Base-by-base conservation (phyloP, 2,329 filamentous ascomycete species). In the Trichoderma lentiforme region DNA sequence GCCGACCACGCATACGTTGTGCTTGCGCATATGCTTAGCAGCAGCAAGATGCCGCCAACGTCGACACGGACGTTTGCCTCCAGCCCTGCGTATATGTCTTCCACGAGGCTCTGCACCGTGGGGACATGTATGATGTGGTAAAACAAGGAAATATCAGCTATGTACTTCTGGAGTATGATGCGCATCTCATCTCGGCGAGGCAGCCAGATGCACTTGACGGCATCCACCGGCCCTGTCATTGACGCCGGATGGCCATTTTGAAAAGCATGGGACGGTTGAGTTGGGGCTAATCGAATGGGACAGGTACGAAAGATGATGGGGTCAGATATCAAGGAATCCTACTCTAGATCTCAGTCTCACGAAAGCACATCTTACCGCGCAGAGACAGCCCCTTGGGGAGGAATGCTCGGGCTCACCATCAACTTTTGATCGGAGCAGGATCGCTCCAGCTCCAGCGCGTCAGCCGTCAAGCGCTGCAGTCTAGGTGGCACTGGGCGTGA, bases 121-220 rank as follows among this genome's bases (percentile, higher is more conserved):
- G 80, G 79, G 7, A 34, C 72, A 56, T 81, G 80, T 12, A 80
- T 65, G 36, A 81, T 71, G 68, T 81, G 79, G 66, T 81, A 79
- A 67, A 81, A 78, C 60, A 77, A 77, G 21, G 76, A 78, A 64
- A 81, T 74, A 56, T 78, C 76, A 11, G 69, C 68, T 53, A 77
- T 73, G 69, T 81, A 81, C 69, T 80, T 80, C 58, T 78, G 74
- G 9, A 80, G 32, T 32, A 81, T 69, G 39, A 76, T 70, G 36
- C 74, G 77, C n/a, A 76, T 75, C 73, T 81, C 80, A 6, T 80
- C 76, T 21, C 78, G 77, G 11, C 75, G 76, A 36, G 80, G 80
- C 6, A 81, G 64, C 80, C 80, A 81, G 26, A 81, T 78, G 60
- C 80, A 81, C 66, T 75, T 79, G 47, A 77, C 76, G 14, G 78